phyloP scores from a whole-genome alignment of 2,329 filamentous ascomycete species.

The Grosmannia penicillata region DNA sequence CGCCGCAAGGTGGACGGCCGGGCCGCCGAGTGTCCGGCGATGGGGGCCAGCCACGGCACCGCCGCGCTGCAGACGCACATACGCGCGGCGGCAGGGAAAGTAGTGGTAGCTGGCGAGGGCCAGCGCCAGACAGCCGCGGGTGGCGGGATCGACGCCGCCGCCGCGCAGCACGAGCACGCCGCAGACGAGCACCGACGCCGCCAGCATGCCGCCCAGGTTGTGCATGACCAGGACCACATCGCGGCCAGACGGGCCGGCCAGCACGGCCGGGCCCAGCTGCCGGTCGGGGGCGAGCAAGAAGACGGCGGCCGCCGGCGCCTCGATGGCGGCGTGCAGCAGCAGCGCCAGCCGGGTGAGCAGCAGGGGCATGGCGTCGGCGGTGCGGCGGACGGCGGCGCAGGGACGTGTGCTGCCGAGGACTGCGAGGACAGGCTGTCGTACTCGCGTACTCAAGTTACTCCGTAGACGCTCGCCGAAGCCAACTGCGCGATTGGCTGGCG shows the following conservation, averaged over 20 bases:
- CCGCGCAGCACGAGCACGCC: slow-evolving; percentile 18
- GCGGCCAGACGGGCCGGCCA: slow-evolving; percentile 20
- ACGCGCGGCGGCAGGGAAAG: slow-evolving; percentile 31
- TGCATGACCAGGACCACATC: slow-evolving; percentile 27
- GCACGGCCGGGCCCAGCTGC: slow-evolving; percentile 28
- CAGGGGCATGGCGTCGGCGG: no score
- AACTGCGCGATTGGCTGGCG: no score
- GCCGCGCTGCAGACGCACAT: slow-evolving; percentile 16
- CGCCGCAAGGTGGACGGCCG: slow-evolving; percentile 26
- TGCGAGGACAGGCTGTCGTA: no score
- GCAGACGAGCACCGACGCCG: slow-evolving; percentile 28
- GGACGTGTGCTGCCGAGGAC: no score
- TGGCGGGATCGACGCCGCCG: neutral
- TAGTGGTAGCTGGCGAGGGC: slow-evolving; percentile 33
- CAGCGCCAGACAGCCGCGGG: slow-evolving; percentile 19
- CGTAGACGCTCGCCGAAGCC: no score
- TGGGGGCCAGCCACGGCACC: slow-evolving; percentile 8
- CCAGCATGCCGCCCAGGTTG: slow-evolving; percentile 31
- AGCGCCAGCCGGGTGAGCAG: slow-evolving; percentile 5
- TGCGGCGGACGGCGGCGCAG: no score
- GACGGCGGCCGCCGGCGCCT: slow-evolving; percentile 23
- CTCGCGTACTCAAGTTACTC: no score
- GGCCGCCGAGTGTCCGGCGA: slow-evolving; percentile 26
- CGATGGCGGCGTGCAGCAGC: slow-evolving; percentile 9
- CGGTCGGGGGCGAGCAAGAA: slow-evolving; percentile 27